Evolutionary conservation across 2,329 filamentous ascomycete species (phyloP).

Genomic region (Teratosphaeria pseudoeucalypti): DNA sequence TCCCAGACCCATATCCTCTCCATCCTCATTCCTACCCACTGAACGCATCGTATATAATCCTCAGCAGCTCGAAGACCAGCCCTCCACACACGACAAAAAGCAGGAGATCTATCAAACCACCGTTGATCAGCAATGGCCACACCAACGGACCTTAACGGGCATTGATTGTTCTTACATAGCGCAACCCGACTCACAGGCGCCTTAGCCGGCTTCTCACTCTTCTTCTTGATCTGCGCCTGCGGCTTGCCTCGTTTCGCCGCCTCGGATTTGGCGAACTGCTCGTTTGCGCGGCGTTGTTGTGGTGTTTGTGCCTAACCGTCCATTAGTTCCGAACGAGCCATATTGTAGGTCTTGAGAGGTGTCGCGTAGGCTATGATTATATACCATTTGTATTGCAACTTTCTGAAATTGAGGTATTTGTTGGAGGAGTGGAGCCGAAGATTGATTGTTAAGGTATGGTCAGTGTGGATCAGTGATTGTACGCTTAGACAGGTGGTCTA

Average conservation of each 20-base stretch:
- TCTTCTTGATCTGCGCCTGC: conserved; percentile 32
- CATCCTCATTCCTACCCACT: not conserved
- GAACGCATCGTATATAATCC: conserved; percentile 31
- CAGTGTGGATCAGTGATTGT: not conserved
- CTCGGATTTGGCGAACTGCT: conserved; percentile 65
- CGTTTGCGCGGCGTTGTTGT: conserved; percentile 71
- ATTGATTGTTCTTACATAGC: conserved; percentile 41
- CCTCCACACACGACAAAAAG: conserved; percentile 55
- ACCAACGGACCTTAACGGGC: no score
- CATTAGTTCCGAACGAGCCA: not conserved
- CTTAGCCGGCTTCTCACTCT: conserved; percentile 20
- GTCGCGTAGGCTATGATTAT: not conserved
- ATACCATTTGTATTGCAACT: not conserved
- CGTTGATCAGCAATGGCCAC: no score
- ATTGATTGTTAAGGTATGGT: not conserved
- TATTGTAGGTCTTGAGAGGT: not conserved
- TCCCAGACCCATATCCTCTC: not conserved
- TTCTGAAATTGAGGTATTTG: not conserved
- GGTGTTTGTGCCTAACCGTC: conserved; percentile 42
- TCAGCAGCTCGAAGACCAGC: conserved; percentile 47
- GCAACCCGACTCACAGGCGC: conserved; percentile 46
- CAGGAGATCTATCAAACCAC: conserved; percentile 39
- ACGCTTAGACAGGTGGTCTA: not conserved
- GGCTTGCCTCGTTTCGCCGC: conserved; percentile 64
- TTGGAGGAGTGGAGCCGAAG: not conserved